These are phyloP conservation scores for Glycyrrhiza uralensis DNA, from an alignment of 306 rosid genomes.

Conservation along the genomic window DNA sequence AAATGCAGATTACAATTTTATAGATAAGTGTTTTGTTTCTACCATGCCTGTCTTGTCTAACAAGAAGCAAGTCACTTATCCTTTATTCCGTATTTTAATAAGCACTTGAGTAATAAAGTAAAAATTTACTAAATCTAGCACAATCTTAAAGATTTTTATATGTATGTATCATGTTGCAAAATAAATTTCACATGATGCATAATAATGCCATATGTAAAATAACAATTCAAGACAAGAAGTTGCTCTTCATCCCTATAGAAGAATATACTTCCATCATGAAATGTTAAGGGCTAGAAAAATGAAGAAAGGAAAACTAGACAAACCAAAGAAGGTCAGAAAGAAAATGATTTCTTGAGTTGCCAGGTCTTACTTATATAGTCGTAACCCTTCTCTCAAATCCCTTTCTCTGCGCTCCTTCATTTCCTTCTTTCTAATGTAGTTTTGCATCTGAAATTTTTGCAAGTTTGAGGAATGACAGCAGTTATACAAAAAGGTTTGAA, in stretches of 20 bases:
- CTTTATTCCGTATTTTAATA: too few species aligned
- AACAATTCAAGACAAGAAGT: neutral
- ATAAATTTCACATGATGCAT: neutral
- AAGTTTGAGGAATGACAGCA: conserved; percentile 24
- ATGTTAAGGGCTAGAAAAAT: neutral
- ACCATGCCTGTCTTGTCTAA: neutral
- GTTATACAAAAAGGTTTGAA: conserved; percentile 3
- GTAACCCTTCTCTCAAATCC: conserved; percentile 80
- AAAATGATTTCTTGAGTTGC: neutral
- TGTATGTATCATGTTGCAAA: neutral
- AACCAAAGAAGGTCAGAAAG: conserved; percentile 2
- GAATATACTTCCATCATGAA: neutral
- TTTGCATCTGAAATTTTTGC: conserved; percentile 75
- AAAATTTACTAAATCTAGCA: neutral
- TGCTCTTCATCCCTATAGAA: neutral
- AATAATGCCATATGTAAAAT: neutral
- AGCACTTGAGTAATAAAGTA: neutral
- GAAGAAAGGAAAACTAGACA: conserved; percentile 1
- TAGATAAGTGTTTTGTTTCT: neutral
- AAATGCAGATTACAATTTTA: conserved; percentile 1
- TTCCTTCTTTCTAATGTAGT: conserved; percentile 69
- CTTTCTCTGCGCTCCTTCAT: conserved; percentile 60
- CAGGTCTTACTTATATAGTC: conserved; percentile 66
- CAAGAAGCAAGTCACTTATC: neutral
- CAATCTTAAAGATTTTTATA: neutral